Evolutionary conservation across 164 flowering plant species (phyloP), one percentile per base, ranked within the genome.

Genomic region (Umbilicus rupestris): DNA sequence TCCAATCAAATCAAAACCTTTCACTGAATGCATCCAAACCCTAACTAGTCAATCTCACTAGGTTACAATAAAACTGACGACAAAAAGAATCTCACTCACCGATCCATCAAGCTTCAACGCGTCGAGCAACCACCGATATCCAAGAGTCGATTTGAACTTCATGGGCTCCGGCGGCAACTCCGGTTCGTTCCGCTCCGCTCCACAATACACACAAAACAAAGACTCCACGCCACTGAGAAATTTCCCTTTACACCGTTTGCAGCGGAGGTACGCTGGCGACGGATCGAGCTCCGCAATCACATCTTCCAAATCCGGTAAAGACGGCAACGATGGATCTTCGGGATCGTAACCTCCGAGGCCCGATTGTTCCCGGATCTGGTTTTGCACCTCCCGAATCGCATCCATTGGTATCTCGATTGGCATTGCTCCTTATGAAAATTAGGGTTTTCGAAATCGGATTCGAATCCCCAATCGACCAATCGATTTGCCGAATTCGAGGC

Each of bases 61-160:
- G 10, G 12, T 6, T 2, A 41, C 44, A 41, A 41, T 41, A 41
- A 7, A 49, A 6, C 24, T 8, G 11, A n/a, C 7, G 9, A 20
- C 26, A 7, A 2, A 17, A 6, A 46, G 16, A 49, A 49, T 19
- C 11, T 28, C 19, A 63, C 86, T 74, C 49, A 90, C 96, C 68
- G 94, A 86, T 82, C 88, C 94, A 75, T 85, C 85, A 44, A 85
- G 73, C 30, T 71, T 59, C 60, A 90, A 79, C 7, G 89, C 79
- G 4, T 76, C 74, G 64, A 90, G 87, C 24, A 90, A 68, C 86
- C 86, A 81, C 5, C 76, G 75, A 72, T 73, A 88, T 22, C 73
- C 88, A 31, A 69, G 0, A 8, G 89, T 84, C 39, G 84, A 73
- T 26, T 63, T 82, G 71, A 85, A 86, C 19, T 76, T 65, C 64